Evolutionary conservation across 345 rosid species (phyloP).

Genomic region (Euphorbia pulcherrima): DNA sequence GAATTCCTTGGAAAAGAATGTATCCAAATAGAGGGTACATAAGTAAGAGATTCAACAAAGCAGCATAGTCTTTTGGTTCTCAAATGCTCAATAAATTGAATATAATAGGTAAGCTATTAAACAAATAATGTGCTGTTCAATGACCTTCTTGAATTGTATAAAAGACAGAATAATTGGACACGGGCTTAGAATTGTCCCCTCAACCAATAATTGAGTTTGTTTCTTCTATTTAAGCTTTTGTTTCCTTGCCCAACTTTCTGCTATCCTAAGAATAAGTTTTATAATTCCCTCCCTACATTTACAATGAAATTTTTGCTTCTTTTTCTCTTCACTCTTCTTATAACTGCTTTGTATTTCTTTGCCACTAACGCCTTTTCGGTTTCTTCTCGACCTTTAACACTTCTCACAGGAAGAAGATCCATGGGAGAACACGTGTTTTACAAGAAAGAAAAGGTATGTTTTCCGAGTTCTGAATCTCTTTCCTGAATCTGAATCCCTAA

Average conservation of each 20-base stretch:
- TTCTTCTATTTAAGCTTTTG: slow-evolving; percentile 9
- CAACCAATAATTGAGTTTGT: slow-evolving; percentile 28
- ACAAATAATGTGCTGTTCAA: background rate
- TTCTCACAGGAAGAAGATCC: slow-evolving; percentile 23
- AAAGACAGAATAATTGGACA: slow-evolving; percentile 15
- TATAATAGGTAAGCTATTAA: background rate
- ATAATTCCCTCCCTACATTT: background rate
- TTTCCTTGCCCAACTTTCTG: slow-evolving; percentile 4
- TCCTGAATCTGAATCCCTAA: background rate
- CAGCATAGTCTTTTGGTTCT: background rate
- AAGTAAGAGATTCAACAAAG: slow-evolving; percentile 1
- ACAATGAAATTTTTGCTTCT: slow-evolving; percentile 28
- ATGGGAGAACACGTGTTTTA: slow-evolving; percentile 20
- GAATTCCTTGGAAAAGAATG: too few relatives aligned
- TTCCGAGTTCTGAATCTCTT: background rate
- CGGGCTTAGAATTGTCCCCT: slow-evolving; percentile 18
- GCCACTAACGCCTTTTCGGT: slow-evolving; percentile 11
- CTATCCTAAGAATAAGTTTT: slow-evolving; percentile 4
- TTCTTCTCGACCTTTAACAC: slow-evolving; percentile 17
- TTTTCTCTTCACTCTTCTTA: slow-evolving; percentile 19
- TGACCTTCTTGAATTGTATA: background rate
- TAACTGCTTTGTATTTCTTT: slow-evolving; percentile 18
- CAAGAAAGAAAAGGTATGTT: slow-evolving; percentile 19
- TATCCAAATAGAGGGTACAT: too few relatives aligned
- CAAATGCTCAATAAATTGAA: background rate